Evolutionary conservation across 177 flowering plant genomes (phyloP), one percentile per base, ranked within the genome.

Genomic region (Vitis hybrid): DNA sequence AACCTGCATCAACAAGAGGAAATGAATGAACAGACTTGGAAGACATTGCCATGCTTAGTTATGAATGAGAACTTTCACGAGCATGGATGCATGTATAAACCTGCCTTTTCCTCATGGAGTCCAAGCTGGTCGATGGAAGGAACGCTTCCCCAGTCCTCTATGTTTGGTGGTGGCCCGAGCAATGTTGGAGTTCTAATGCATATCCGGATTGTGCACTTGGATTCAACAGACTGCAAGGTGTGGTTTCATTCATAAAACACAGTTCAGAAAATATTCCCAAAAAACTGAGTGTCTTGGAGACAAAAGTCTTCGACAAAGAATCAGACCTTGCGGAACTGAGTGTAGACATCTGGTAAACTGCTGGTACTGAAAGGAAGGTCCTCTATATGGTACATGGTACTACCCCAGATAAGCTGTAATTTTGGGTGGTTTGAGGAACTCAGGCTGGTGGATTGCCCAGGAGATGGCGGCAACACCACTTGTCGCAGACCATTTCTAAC

Each of bases 271-370:
- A 24, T 24, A 24, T 24, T 24, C 28, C 28, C 28, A 24, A 24
- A 24, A 9, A 38, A 38, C 8, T 7, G 9, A 38, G 47, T 5
- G 8, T 38, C 12, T 51, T 60, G 20, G 68, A 50, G 17, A 57
- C 14, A 14, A 2, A 2, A 2, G 33, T n/a, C 50, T 57, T 5
- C 6, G 5, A n/a, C 47, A 17, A n/a, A 55, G 22, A 59, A 18
- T 14, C 79, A 62, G 76, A 86, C 99, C 95, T 91, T 95, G 44
- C 99, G 97, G 71, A 91, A 95, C 28, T 91, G 96, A n/a, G 99
- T 95, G 71, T 89, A 95, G 1, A 95, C 88, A 76, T 95, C 98
- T 2, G 99, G 98, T 65, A 95, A 72, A 64, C 70, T 77, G 20
- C 68, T 67, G 47, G 78, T 56, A 71, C 44, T 72, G 71, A 91